Evolutionary conservation across 1,284 basidiomycete species (phyloP), one percentile per base, ranked within the genome.

Genomic region (Heterobasidion annosum): DNA sequence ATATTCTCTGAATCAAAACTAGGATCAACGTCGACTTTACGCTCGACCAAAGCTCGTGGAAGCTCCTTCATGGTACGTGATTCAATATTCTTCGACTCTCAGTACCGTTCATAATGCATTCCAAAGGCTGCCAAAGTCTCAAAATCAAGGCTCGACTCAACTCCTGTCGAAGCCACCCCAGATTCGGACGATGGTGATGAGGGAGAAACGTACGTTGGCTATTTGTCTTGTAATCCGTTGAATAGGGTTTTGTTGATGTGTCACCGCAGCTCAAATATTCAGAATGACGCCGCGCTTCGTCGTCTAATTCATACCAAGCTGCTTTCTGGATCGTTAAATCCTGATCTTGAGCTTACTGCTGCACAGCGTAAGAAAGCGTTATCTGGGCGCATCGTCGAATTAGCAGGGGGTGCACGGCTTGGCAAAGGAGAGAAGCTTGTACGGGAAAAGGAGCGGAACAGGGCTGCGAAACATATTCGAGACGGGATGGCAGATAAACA

Each of bases 231-330:
- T n/a, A 46, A 51, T 18, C 50, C 25, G 25, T 33, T 15, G 16
- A 34, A 12, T 18, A 37, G 32, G 44, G 44, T 51, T 10, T 47
- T 7, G 18, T 15, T 16, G 10, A 15, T 8, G 12, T 10, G 16
- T 12, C 10, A 46, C 32, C 18, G 49, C 35, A 90, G 89, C 48
- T 79, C 83, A 16, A 88, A 89, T 65, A 66, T 72, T 12, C 81
- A 87, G 60, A 91, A 91, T 54, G 88, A 91, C 62, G 82, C 79
- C 0, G 67, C 86, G 32, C 74, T 91, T 6, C 86, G 90, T 65
- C 82, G 79, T 51, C 73, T 91, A 9, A 77, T 91, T 8, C 89
- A 91, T 63, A 91, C 88, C 0, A 77, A 83, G 61, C 69, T 91
- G 5, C 71, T 91, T 3, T 85, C 88, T 12, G 86, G 84, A 7